Base-by-base conservation (phyloP, 2,329 filamentous ascomycete species). In the Cladosporium sp. region DNA sequence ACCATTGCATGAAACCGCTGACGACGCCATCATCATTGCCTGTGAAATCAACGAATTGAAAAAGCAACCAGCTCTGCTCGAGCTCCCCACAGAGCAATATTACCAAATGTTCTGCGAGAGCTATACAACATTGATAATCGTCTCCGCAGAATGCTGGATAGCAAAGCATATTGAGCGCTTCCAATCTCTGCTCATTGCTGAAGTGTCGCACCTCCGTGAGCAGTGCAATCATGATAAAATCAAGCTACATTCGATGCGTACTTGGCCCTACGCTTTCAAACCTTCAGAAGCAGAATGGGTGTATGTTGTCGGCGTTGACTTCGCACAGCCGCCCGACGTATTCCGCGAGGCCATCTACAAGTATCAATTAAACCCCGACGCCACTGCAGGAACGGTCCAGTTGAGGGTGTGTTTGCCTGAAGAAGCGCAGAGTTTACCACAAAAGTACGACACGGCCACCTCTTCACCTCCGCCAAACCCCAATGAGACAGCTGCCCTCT, bases 131-230 rank as follows among this genome's bases (percentile, higher is more conserved):
- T 19, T 25, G 6, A 30, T 59, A 19, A 22, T 45, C 8, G 38
- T 52, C 28, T 17, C 25, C n/a, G 56, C 56, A 5, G 56, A 59
- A n/a, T 59, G 56, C 47, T 59, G 56, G 56, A 11, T 19, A 2
- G 25, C 47, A 20, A 52, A 59, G 38, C 49, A 51, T 14, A 49
- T 28, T 4, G 49, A 37, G 7, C n/a, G 17, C 14, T 59, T 59
- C 34, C 47, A 52, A 12, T 17, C 39, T 3, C 38, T 38, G 19
- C 19, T 59, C 14, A 19, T 59, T 17, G 19, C 34, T 8, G 38
- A 59, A 15, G 12, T 59, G 17, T 25, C 38, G 7, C 5, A 2
- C 19, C 11, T 52, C 17, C 8, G 15, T 12, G 14, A 30, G n/a
- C 19, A 25, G 15, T 20, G 40, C 11, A 28, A 4, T 20, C 11